Percentiles rank a stretch among this genome's conserved stretches.
These are phyloP conservation scores for Alternaria tenuissima DNA, from an alignment of 2,329 filamentous ascomycete genomes.

Conservation along the genomic window DNA sequence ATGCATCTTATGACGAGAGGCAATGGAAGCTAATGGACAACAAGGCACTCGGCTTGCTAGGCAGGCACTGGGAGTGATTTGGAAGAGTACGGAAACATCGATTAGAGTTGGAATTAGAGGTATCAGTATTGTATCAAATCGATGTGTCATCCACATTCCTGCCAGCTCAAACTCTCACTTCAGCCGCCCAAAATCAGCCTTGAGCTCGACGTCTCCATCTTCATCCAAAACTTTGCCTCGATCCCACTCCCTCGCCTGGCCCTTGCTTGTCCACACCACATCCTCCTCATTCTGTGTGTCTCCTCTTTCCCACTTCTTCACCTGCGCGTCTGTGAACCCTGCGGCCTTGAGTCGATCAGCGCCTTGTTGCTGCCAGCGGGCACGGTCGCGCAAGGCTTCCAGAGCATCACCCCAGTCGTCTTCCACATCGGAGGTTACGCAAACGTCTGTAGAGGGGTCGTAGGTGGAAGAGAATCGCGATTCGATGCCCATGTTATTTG, in stretches of 20 bases:
- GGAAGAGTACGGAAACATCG: neutral
- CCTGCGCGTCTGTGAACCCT: conserved; percentile 78
- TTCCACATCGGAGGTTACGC: conserved; percentile 57
- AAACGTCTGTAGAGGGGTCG: conserved; percentile 66
- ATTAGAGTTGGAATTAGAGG: neutral
- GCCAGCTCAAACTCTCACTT: conserved; percentile 20
- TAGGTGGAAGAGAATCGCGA: conserved; percentile 76
- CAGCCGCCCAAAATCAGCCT: conserved; percentile 58
- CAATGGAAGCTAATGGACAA: neutral
- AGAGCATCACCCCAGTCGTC: conserved; percentile 83
- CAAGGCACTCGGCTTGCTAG: neutral
- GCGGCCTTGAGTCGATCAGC: conserved; percentile 78
- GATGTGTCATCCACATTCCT: neutral
- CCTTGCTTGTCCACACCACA: conserved; percentile 75
- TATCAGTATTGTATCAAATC: neutral
- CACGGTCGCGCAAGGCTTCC: conserved; percentile 80
- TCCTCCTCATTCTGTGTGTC: conserved; percentile 69
- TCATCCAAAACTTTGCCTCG: conserved; percentile 67
- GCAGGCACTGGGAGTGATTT: conserved; percentile 3
- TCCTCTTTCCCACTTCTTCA: conserved; percentile 74
- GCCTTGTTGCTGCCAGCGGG: conserved; percentile 77
- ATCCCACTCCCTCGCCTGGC: conserved; percentile 74
- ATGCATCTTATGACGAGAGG: neutral
- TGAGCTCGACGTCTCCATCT: conserved; percentile 62
- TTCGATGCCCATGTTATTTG: conserved; percentile 70